Evolutionary conservation across 495 filamentous ascomycete genomes (phyloP).

Genomic region (Xylaria acuta): DNA sequence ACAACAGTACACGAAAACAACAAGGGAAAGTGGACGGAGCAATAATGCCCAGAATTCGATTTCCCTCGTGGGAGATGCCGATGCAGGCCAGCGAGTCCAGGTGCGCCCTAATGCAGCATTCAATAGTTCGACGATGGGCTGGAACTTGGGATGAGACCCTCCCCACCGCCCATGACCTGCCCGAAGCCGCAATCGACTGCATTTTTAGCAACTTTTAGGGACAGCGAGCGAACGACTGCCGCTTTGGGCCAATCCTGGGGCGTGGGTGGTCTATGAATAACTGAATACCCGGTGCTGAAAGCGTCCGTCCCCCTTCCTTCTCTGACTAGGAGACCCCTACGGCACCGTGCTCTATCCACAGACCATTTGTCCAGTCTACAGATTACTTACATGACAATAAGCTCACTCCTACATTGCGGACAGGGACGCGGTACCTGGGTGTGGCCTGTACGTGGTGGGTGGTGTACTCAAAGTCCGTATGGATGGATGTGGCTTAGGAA

Average conservation of each 20-base stretch:
- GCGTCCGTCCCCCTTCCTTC: not conserved
- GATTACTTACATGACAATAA: slow-evolving; percentile 16
- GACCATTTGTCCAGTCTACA: not conserved
- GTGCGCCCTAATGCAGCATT: slow-evolving; percentile 30
- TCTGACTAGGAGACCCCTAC: not conserved
- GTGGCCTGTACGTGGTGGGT: not conserved
- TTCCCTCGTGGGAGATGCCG: slow-evolving; percentile 28
- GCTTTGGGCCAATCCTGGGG: slow-evolving; percentile 15
- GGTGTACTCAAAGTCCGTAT: not conserved
- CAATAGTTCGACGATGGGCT: slow-evolving; percentile 30
- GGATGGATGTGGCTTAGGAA: slow-evolving; percentile 22
- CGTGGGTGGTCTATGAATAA: slow-evolving; percentile 19
- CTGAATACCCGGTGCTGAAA: slow-evolving; percentile 11
- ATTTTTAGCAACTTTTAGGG: slow-evolving; percentile 24
- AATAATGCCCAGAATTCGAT: slow-evolving; percentile 5
- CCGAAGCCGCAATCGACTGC: slow-evolving; percentile 23
- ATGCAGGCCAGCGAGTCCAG: slow-evolving; percentile 29
- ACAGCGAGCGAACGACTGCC: slow-evolving; percentile 20
- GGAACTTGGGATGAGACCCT: slow-evolving; percentile 27
- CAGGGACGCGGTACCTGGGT: slow-evolving; percentile 2
- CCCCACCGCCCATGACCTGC: slow-evolving; percentile 25
- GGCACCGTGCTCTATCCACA: not conserved
- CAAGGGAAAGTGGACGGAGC: slow-evolving; percentile 27
- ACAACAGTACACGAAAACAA: slow-evolving; percentile 21
- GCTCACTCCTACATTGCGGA: not conserved